Evolutionary conservation across 805 yeast genomes (phyloP).

Genomic region (Hagleromyces aurorensis): DNA sequence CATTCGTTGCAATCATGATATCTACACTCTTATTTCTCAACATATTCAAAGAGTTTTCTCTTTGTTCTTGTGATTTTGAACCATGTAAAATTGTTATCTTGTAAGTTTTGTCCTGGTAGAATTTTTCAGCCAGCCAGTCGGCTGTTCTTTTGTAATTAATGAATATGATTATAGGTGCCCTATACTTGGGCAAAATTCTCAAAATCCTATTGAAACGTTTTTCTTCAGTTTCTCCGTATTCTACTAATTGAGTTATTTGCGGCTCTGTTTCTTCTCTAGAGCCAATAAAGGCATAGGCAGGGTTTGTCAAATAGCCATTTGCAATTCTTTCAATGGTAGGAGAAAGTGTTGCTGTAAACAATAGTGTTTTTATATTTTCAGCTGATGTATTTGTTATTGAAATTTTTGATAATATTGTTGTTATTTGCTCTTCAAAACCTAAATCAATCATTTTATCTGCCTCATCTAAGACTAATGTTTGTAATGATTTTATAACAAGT

Average conservation of each 20-base stretch:
- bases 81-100: conserved; percentile 71
- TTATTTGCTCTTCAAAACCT: conserved; percentile 83
- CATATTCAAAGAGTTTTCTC: conserved; percentile 67
- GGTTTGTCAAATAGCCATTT: conserved; percentile 48
- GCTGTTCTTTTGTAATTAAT: conserved; percentile 71
- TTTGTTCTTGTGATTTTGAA: conserved; percentile 71
- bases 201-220: conserved; percentile 35
- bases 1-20: conserved; percentile 83
- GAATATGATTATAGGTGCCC: conserved; percentile 68
- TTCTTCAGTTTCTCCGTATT: conserved; percentile 39
- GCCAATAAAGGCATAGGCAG: conserved; percentile 64
- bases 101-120: conserved; percentile 38
- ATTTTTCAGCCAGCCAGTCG: conserved; percentile 51
- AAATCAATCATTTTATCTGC: conserved; percentile 94
- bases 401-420: conserved; percentile 41
- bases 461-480: conserved; percentile 77
- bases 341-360: conserved; percentile 95
- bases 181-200: conserved; percentile 19
- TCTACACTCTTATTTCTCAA: conserved; percentile 50
- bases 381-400: conserved; percentile 36
- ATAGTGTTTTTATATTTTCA: conserved; percentile 54
- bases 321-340: conserved; percentile 61
- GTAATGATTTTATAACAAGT: conserved; percentile 50
- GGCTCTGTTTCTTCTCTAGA: conserved; percentile 50
- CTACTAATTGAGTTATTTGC: conserved; percentile 58